These are phyloP conservation scores for Blumeria hordei DNA, from an alignment of 2,329 filamentous ascomycete genomes.

Conservation along the genomic window DNA sequence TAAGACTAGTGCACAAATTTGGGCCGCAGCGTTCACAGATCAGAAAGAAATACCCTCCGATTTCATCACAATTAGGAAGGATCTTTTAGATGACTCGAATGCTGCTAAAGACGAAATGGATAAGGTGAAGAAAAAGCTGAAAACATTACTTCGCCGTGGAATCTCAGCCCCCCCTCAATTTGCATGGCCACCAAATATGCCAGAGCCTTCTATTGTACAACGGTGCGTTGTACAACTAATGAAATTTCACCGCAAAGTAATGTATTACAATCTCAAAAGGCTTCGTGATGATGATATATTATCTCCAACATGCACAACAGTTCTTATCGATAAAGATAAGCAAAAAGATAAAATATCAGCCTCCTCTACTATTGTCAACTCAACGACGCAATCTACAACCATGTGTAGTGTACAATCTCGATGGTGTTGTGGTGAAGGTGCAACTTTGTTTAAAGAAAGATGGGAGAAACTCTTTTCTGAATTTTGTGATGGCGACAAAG, in stretches of 20 bases:
- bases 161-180: conserved; percentile 85
- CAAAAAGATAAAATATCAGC: conserved; percentile 12
- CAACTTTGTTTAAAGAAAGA: conserved; percentile 79
- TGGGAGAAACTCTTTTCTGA: conserved; percentile 98
- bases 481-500: conserved; percentile 91
- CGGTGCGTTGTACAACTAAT: conserved; percentile 82
- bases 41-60: conserved; percentile 67
- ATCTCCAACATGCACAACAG: conserved; percentile 32
- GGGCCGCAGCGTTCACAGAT: conserved; percentile 69
- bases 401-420: conserved; percentile 57
- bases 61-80: conserved; percentile 77
- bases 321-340: conserved; percentile 19
- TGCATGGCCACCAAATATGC: conserved; percentile 90
- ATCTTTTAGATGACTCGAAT: conserved; percentile 89
- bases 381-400: conserved; percentile 34
- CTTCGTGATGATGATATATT: conserved; percentile 42
- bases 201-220: conserved; percentile 82
- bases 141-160: conserved; percentile 75
- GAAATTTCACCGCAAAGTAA: conserved; percentile 89
- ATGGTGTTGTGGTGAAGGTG: conserved; percentile 93
- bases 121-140: conserved; percentile 98
- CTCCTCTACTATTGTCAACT: conserved; percentile 18
- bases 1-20: conserved; percentile 90
- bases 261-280: conserved; percentile 80
- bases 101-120: conserved; percentile 98